A percentile compares a stretch with the other conserved stretches of the same genome.
Evolutionary conservation across 1,139 yeast species (phyloP).

Genomic region (Protomyces inundatus): DNA sequence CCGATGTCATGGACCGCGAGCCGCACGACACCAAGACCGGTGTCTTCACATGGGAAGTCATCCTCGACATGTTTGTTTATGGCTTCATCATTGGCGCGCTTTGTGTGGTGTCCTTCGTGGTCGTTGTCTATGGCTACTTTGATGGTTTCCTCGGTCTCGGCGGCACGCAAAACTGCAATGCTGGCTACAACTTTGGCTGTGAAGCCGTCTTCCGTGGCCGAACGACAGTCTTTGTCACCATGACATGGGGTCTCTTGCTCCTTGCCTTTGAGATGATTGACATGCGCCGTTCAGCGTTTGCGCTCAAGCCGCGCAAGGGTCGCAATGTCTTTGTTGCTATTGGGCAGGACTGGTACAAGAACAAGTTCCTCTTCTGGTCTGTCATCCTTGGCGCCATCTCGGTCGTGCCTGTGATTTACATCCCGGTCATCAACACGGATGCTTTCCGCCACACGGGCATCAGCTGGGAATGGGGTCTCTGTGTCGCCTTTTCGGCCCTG

Average conservation of each 20-base stretch:
- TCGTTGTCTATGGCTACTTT: constrained; percentile 60
- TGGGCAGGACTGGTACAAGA: constrained; percentile 37
- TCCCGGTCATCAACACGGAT: constrained; percentile 74
- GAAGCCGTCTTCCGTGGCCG: constrained; percentile 69
- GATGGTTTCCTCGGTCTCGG: constrained; percentile 57
- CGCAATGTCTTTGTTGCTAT: constrained; percentile 1
- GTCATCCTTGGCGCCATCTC: constrained; percentile 64
- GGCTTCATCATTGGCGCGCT: constrained; percentile 70
- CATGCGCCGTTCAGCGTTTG: constrained; percentile 47
- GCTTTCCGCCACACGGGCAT: constrained; percentile 74
- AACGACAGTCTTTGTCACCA: constrained; percentile 72
- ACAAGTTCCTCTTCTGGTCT: constrained; percentile 80
- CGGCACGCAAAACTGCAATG: constrained; percentile 48
- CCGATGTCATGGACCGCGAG: constrained; percentile 61
- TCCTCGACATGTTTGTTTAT: constrained; percentile 67
- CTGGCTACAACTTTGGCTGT: constrained; percentile 48
- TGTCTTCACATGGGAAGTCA: constrained; percentile 65
- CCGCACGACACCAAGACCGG: constrained; percentile 55
- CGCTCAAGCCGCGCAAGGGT: constrained; percentile 29
- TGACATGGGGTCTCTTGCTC: constrained; percentile 86
- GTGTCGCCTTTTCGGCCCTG: constrained; percentile 54
- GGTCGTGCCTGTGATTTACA: constrained; percentile 77
- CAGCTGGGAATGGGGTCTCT: constrained; percentile 78
- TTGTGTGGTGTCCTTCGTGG: constrained; percentile 63
- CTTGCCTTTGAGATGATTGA: constrained; percentile 90